A percentile compares a stretch with the other conserved stretches of the same genome.
phyloP scores from a whole-genome alignment of 228 moss, liverwort and hornwort genomes.

The Sphagnum magellanicum region DNA sequence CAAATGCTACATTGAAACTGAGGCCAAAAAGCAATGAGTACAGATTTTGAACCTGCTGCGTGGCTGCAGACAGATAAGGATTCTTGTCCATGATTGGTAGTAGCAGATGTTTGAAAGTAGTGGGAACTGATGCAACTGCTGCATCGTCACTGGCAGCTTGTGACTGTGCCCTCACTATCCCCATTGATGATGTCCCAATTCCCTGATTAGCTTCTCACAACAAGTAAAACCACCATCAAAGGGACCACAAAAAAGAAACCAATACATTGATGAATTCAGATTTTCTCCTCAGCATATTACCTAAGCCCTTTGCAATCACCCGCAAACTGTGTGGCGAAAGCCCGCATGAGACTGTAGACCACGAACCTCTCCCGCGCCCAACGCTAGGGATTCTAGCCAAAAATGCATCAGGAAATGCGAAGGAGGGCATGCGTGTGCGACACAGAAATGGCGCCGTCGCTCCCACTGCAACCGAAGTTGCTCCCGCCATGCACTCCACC shows the following conservation, averaged over 20 bases:
- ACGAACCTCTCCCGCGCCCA: slow-evolving; percentile 5
- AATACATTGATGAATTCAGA: not conserved
- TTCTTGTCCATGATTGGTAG: slow-evolving; percentile 85
- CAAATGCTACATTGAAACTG: not conserved
- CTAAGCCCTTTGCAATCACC: slow-evolving; percentile 16
- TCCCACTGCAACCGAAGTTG: slow-evolving; percentile 15
- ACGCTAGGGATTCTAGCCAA: slow-evolving; percentile 7
- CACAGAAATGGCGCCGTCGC: slow-evolving; percentile 7
- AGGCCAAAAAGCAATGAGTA: not conserved
- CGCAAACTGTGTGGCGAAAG: slow-evolving; percentile 2
- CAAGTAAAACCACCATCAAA: not conserved
- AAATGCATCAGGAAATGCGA: not conserved
- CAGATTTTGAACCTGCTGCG: slow-evolving; percentile 52
- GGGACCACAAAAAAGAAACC: not conserved
- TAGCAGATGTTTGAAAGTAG: slow-evolving; percentile 76
- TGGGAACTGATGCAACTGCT: slow-evolving; percentile 24
- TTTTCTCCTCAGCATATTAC: slow-evolving; percentile 5
- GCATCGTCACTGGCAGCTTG: slow-evolving; percentile 45
- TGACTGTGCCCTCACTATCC: slow-evolving; percentile 33
- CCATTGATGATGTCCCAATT: slow-evolving; percentile 4
- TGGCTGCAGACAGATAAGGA: slow-evolving; percentile 76
- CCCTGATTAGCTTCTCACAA: slow-evolving; percentile 4
- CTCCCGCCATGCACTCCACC: slow-evolving; percentile 33
- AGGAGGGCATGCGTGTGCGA: not conserved
- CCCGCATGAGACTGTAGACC: slow-evolving; percentile 3